These are phyloP conservation scores for Ceriops zippeliana DNA, from an alignment of 345 rosid species.

Conservation along the genomic window DNA sequence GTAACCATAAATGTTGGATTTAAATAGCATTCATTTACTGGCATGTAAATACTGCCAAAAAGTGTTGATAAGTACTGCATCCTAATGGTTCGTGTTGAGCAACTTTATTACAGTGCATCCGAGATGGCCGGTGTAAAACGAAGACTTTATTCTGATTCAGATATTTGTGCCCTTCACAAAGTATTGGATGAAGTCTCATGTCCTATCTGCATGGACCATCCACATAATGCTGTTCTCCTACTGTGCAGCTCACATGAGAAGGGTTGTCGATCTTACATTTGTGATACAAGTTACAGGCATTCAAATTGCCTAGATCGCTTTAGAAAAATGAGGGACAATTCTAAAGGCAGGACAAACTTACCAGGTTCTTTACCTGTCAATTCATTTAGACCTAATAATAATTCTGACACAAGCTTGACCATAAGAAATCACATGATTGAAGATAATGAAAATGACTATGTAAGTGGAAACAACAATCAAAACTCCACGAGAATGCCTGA, in stretches of 20 bases:
- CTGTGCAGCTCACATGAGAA: slow-evolving; percentile 82
- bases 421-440: slow-evolving; percentile 32
- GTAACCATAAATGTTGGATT: not conserved
- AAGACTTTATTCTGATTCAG: slow-evolving; percentile 67
- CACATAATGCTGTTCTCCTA: slow-evolving; percentile 94
- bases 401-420: slow-evolving; percentile 36
- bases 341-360: slow-evolving; percentile 36
- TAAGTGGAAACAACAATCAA: slow-evolving; percentile 23
- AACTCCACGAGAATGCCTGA: slow-evolving; percentile 20
- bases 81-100: slow-evolving; percentile 62
- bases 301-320: slow-evolving; percentile 87
- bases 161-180: slow-evolving; percentile 62
- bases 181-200: slow-evolving; percentile 88
- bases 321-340: slow-evolving; percentile 55
- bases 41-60: slow-evolving; percentile 5
- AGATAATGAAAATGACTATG: slow-evolving; percentile 25
- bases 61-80: slow-evolving; percentile 21
- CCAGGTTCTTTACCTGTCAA: slow-evolving; percentile 33
- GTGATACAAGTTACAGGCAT: slow-evolving; percentile 90
- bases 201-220: slow-evolving; percentile 97
- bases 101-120: slow-evolving; percentile 65
- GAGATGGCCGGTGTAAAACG: slow-evolving; percentile 98
- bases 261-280: slow-evolving; percentile 89
- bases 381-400: slow-evolving; percentile 24
- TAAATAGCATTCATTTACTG: not conserved